Conservation (phyloP, 176 grass and related monocot genomes). For the Puccinellia tenuiflora region DNA sequence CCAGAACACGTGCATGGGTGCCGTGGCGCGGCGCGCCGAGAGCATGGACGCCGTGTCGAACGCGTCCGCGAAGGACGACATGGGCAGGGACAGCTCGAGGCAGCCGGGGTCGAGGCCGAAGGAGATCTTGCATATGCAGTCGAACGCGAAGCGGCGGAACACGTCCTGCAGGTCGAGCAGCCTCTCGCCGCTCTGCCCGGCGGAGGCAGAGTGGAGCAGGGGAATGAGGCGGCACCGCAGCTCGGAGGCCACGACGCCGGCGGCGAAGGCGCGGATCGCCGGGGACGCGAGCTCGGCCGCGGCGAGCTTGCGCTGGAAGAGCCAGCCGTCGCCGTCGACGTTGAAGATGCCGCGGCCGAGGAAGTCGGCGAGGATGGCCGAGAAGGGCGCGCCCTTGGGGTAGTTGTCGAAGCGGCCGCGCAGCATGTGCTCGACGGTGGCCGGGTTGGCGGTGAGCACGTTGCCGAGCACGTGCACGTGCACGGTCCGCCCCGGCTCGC, state of each 20-base stretch:
- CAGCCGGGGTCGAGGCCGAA: slow-evolving; percentile 67
- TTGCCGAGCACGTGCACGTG: slow-evolving; percentile 72
- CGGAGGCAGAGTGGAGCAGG: slow-evolving; percentile 42
- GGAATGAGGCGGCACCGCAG: slow-evolving; percentile 55
- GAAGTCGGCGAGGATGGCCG: slow-evolving; percentile 73
- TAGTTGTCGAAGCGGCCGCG: slow-evolving; percentile 68
- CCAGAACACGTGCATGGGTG: slow-evolving; percentile 55
- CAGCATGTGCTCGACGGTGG: slow-evolving; percentile 68
- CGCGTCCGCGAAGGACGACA: slow-evolving; percentile 56
- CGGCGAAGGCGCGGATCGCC: slow-evolving; percentile 42
- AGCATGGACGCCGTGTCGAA: slow-evolving; percentile 76
- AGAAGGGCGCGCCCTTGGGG: slow-evolving; percentile 71
- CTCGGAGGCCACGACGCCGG: slow-evolving; percentile 47
- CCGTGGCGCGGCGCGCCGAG: slow-evolving; percentile 53
- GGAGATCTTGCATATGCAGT: slow-evolving; percentile 79
- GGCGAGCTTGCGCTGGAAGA: slow-evolving; percentile 75
- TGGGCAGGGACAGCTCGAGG: slow-evolving; percentile 50
- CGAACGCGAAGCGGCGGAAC: slow-evolving; percentile 67
- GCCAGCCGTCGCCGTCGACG: slow-evolving; percentile 66
- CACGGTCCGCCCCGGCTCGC: slow-evolving; percentile 61
- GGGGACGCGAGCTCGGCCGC: slow-evolving; percentile 38
- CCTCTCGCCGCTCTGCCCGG: not conserved
- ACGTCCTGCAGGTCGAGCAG: slow-evolving; percentile 70
- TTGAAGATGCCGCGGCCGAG: slow-evolving; percentile 87
- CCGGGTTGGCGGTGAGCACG: slow-evolving; percentile 65